Evolutionary conservation across 1,284 basidiomycete genomes (phyloP).

Genomic region (Taiwanofungus camphoratus): DNA sequence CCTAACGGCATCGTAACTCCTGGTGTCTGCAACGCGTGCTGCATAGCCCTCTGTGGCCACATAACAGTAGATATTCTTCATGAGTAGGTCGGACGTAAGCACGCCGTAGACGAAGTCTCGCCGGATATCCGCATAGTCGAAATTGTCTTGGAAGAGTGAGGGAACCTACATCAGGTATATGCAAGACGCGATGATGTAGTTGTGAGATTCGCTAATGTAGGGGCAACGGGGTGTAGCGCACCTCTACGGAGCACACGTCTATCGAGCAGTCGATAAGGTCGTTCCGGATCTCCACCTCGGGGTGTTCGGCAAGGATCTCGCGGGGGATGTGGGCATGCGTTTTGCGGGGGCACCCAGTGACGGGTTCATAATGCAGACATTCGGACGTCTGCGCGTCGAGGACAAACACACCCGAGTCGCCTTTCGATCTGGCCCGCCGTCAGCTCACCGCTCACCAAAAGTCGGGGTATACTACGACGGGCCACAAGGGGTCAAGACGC

Average conservation of each 20-base stretch:
- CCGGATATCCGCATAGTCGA: constrained; percentile 92
- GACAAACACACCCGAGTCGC: constrained; percentile 70
- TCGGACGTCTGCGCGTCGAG: constrained; percentile 71
- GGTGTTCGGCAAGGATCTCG: constrained; percentile 60
- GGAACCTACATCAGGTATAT: constrained; percentile 59
- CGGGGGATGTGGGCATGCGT: constrained; percentile 58
- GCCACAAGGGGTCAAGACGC: too few relatives aligned
- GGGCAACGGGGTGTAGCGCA: too few relatives aligned
- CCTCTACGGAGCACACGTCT: constrained; percentile 91
- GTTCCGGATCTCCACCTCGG: constrained; percentile 78
- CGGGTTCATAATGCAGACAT: constrained; percentile 74
- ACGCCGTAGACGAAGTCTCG: constrained; percentile 96
- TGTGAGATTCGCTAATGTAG: too few relatives aligned
- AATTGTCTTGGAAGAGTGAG: constrained; percentile 97
- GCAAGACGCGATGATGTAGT: too few relatives aligned
- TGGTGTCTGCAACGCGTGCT: constrained; percentile 84
- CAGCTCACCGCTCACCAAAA: too few relatives aligned
- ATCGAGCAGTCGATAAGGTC: constrained; percentile 87
- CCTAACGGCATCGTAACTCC: constrained; percentile 86
- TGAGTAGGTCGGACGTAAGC: constrained; percentile 90
- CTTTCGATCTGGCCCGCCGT: constrained; percentile 60
- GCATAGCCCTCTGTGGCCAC: constrained; percentile 84
- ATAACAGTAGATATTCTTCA: constrained; percentile 92
- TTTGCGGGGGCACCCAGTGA: constrained; percentile 59
- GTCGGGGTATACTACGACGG: too few relatives aligned